Base-by-base conservation (phyloP, 192 early-diverging fungal genomes). In the Chytriomyces confervae region DNA sequence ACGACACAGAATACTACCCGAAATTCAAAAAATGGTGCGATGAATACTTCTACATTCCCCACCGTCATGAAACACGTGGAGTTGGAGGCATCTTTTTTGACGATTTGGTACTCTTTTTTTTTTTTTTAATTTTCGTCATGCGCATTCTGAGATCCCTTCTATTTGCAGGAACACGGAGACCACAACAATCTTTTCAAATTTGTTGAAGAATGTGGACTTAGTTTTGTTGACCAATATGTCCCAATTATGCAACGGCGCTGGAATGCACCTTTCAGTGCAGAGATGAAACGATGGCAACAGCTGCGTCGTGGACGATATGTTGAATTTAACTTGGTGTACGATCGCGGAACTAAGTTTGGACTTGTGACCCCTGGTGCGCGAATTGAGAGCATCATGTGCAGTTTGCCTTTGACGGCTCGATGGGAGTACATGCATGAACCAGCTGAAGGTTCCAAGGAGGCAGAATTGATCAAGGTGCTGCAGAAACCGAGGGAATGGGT, bases 51-150 rank as follows among this genome's bases (percentile, higher is more conserved):
- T 86, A 89, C 79, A 91, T 91, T 69, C 86, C 90, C 7, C 97
- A 99, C 81, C 90, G 97, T 10, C 78, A 85, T 9, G 97, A 99
- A 81, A 87, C 92, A 16, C 94, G 97, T 44, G 97, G 97, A 3
- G 82, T 99, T 66, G 97, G 97, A 27, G 97, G 97, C 43, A 98
- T 98, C 82, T 99, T 99, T 84, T 99, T 99, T 84, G 97, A 99
- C 76, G 97, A 99, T 77, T 80, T 98, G 51, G 74, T 76, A 51
- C n/a, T 2, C 9, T 18, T 18, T 53, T 57, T 72, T 57, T 23
- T 57, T 24, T 50, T 18, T 7, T 20, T 27, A 27, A 27, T 60
- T 8, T 92, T 93, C 66, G 88, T 92, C 61, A 4, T 23, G 46
- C 44, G 70, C 50, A 5, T 43, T 43, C 44, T 20, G 57, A 60